A percentile compares a stretch with the other conserved stretches of the same genome.
phyloP scores from a whole-genome alignment of 306 rosid genomes.

The Purshia tridentata region DNA sequence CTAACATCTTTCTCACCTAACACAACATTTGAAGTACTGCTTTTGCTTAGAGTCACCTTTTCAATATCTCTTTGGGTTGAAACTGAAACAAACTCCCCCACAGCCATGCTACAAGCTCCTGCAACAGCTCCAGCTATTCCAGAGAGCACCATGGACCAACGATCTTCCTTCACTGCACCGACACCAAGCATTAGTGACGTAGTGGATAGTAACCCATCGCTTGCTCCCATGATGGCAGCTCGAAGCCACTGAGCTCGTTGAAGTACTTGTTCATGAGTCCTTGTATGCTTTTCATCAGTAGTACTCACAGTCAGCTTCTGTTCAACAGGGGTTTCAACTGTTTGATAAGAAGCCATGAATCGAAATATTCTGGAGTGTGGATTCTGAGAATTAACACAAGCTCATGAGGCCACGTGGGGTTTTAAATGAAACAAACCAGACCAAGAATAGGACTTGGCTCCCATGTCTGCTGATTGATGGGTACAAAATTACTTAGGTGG shows the following conservation, averaged over 20 bases:
- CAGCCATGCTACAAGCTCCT: slow-evolving; percentile 35
- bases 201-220: slow-evolving; percentile 12
- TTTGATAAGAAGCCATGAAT: slow-evolving; percentile 12
- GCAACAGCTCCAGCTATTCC: slow-evolving; percentile 28
- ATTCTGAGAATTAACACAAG: slow-evolving; percentile 14
- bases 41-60: not conserved
- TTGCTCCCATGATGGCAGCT: slow-evolving; percentile 19
- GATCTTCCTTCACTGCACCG: slow-evolving; percentile 18
- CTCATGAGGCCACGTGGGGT: slow-evolving; percentile 13
- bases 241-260: slow-evolving; percentile 25
- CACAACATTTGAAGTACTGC: not conserved
- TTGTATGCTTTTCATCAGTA: not conserved
- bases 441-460: not conserved
- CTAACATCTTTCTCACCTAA: not conserved
- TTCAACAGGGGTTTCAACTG: slow-evolving; percentile 6
- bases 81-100: slow-evolving; percentile 31
- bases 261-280: not conserved
- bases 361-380: slow-evolving; percentile 2
- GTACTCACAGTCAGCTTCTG: slow-evolving; percentile 13
- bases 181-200: slow-evolving; percentile 24
- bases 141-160: slow-evolving; percentile 12
- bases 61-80: slow-evolving; percentile 33
- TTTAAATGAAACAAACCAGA: not conserved
- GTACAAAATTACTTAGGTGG: not conserved
- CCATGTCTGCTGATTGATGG: not conserved